Percentiles rank a stretch among this genome's conserved stretches.
Conservation (phyloP, 768 basidiomycete species). For the Inosperma sp. region DNA sequence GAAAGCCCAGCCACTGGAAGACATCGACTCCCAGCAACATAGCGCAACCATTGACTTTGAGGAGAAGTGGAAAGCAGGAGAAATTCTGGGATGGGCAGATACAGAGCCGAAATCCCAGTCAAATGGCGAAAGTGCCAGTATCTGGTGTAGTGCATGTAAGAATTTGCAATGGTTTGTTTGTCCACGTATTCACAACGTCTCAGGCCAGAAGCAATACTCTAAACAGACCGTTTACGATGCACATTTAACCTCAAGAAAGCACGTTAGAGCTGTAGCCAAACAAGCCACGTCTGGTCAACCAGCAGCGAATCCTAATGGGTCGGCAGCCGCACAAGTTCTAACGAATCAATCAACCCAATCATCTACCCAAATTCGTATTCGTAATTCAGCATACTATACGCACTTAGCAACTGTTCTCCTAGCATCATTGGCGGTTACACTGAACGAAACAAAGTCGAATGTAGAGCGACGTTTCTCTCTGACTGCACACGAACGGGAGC, state of each 20-base stretch:
- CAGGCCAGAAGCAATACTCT: conserved; percentile 91
- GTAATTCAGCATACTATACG: conserved; percentile 66
- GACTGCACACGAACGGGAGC: conserved; percentile 95
- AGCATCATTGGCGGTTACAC: conserved; percentile 51
- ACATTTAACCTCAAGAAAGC: conserved; percentile 93
- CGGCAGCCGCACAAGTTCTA: conserved; percentile 25
- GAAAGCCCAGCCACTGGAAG: conserved; percentile 77
- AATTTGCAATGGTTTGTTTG: conserved; percentile 17
- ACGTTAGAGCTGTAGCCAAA: conserved; percentile 83
- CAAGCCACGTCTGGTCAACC: conserved; percentile 49
- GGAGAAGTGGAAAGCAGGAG: conserved; percentile 71
- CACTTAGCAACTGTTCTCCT: conserved; percentile 68
- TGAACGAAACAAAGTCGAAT: conserved; percentile 91
- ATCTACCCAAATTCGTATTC: conserved; percentile 47
- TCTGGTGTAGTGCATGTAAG: conserved; percentile 95
- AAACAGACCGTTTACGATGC: conserved; percentile 98
- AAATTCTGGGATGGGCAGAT: conserved; percentile 76
- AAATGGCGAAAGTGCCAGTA: conserved; percentile 51
- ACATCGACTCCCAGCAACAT: conserved; percentile 63
- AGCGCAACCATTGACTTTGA: conserved; percentile 69
- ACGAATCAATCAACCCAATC: conserved; percentile 28
- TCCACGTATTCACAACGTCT: conserved; percentile 2
- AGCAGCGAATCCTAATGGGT: conserved; percentile 57
- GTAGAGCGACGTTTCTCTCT: conserved; percentile 95
- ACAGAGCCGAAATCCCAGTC: conserved; percentile 38